A percentile compares a stretch with the other conserved stretches of the same genome.
These are phyloP conservation scores for Ceratocystis papillata DNA, from an alignment of 2,329 filamentous ascomycete genomes.

Conservation along the genomic window DNA sequence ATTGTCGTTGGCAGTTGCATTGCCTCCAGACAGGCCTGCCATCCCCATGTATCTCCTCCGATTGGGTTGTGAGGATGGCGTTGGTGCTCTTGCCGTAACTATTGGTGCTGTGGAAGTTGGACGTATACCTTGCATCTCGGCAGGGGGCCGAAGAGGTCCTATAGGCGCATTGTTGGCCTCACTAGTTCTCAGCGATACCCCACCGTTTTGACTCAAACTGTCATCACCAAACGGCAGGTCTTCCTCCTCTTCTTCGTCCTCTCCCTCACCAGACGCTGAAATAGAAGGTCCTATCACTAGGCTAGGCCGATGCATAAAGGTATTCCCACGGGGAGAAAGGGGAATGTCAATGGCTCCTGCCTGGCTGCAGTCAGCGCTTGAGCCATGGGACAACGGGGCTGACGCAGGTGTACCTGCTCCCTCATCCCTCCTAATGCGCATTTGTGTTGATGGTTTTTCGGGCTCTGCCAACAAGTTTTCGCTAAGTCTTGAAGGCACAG, in stretches of 20 bases:
- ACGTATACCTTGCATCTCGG: conserved; percentile 14
- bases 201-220: conserved; percentile 56
- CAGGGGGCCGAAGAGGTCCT: conserved; percentile 4
- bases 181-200: background rate
- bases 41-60: conserved; percentile 40
- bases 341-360: conserved; percentile 59
- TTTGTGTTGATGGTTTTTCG: background rate
- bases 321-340: conserved; percentile 52
- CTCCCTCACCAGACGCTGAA: conserved; percentile 46
- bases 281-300: conserved; percentile 54
- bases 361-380: conserved; percentile 39
- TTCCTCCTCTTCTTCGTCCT: conserved; percentile 48
- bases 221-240: conserved; percentile 53
- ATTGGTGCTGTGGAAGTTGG: background rate
- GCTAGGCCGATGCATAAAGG: conserved; percentile 52
- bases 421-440: background rate
- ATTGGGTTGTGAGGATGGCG: conserved; percentile 38
- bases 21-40: conserved; percentile 27
- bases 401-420: background rate
- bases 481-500: conserved; percentile 84
- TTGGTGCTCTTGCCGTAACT: conserved; percentile 25
- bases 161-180: conserved; percentile 2
- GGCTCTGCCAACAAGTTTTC: conserved; percentile 61
- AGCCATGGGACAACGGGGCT: conserved; percentile 28
- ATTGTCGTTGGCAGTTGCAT: conserved; percentile 26